Base-by-base conservation (phyloP, 192 early-diverging fungal species). In the Pilaira anomala region DNA sequence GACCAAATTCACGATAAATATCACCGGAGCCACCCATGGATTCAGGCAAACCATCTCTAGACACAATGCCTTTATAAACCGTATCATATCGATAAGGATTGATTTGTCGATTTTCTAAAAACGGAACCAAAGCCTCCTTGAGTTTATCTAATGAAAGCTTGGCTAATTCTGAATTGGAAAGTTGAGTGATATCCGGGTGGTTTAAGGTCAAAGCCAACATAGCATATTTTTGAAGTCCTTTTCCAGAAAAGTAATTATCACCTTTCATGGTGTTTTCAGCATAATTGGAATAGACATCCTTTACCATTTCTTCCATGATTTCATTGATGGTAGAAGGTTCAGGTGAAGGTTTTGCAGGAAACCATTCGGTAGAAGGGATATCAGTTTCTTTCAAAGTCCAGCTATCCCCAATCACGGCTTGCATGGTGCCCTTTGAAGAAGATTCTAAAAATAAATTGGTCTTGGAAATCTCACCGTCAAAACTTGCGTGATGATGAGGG, bases 171-270 rank as follows among this genome's bases (percentile, higher is more conserved):
- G 67, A 39, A 26, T 75, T 58, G 2, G 28, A 30, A 16, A 75
- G 46, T 3, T 57, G 39, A 5, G 73, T 75, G 36, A 56, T 51
- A 19, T 60, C 51, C 3, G 64, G 63, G 3, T 58, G 41, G 19
- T 75, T 75, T 8, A 75, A 58, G 3, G 69, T 51, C 36, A 75
- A 36, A n/a, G 73, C 67, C 4, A 75, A 24, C n/a, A 75, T 21
- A 1, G 73, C 73, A 53, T 60, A 66, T 26, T 75, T 75, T 44
- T 75, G 73, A 13, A 75, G 36, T 4, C 55, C 73, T 39, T 75
- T 75, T 58, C 73, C 73, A 18, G 73, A 75, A 28, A 75, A 75
- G 45, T 75, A 75, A 22, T 70, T 75, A 39, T 69, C 68, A 11
- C 18, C 48, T n/a, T 68, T 58, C 12, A 65, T 21, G 14, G 73